Conservation (phyloP, 805 yeast species). For the Metschnikowia sp. region DNA sequence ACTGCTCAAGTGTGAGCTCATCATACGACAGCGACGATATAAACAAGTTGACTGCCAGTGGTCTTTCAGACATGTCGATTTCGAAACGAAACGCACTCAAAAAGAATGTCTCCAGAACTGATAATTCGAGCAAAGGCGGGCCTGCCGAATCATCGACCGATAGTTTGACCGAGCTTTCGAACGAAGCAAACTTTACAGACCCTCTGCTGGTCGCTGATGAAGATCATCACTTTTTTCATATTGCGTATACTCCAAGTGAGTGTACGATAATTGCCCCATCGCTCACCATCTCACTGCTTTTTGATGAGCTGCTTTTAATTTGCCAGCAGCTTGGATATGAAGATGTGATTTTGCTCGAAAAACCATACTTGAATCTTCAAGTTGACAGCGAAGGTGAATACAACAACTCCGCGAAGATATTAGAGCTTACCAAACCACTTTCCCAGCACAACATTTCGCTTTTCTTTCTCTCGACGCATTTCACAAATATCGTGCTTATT, state of each 20-base stretch:
- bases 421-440: slow-evolving; percentile 58
- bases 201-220: slow-evolving; percentile 17
- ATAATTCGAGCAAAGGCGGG: slow-evolving; percentile 29
- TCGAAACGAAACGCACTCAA: slow-evolving; percentile 1
- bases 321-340: slow-evolving; percentile 30
- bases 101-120: slow-evolving; percentile 13
- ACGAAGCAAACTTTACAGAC: slow-evolving; percentile 4
- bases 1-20: slow-evolving; percentile 1
- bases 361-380: slow-evolving; percentile 50
- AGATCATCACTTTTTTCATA: slow-evolving; percentile 50
- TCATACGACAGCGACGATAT: slow-evolving; percentile 3
- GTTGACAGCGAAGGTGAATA: slow-evolving; percentile 58
- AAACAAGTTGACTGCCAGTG: background rate
- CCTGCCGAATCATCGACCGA: slow-evolving; percentile 10
- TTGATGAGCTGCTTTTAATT: slow-evolving; percentile 37
- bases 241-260: slow-evolving; percentile 62
- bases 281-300: slow-evolving; percentile 32
- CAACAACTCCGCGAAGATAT: slow-evolving; percentile 48
- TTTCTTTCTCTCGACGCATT: slow-evolving; percentile 61
- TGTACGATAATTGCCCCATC: slow-evolving; percentile 56
- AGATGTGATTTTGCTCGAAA: slow-evolving; percentile 39
- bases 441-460: slow-evolving; percentile 54
- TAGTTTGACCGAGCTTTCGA: slow-evolving; percentile 1
- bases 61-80: slow-evolving; percentile 1
- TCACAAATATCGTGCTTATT: slow-evolving; percentile 60